These are phyloP conservation scores for Wilcoxina mikolae DNA, from an alignment of 495 filamentous ascomycete species.

Conservation along the genomic window DNA sequence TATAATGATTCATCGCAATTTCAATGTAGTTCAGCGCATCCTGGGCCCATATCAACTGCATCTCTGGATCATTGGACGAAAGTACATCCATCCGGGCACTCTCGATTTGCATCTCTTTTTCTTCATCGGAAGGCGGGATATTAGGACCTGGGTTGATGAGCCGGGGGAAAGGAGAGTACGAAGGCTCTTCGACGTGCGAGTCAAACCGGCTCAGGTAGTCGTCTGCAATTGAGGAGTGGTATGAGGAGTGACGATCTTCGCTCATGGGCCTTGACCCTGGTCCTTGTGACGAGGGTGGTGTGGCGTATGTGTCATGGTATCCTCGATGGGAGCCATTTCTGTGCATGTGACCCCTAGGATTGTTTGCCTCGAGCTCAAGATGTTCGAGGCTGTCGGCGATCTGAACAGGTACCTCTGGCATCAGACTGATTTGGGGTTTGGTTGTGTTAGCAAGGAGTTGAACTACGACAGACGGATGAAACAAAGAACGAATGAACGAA, in stretches of 20 bases:
- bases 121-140: constrained; percentile 85
- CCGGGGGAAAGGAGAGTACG: constrained; percentile 83
- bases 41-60: constrained; percentile 93
- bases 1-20: constrained; percentile 55
- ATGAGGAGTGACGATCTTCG: constrained; percentile 29
- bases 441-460: neutral
- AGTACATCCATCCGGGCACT: constrained; percentile 67
- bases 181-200: constrained; percentile 51
- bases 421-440: constrained; percentile 37
- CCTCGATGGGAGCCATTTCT: neutral
- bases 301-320: constrained; percentile 25
- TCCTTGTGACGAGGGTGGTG: constrained; percentile 22
- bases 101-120: constrained; percentile 76
- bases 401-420: constrained; percentile 56
- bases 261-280: constrained; percentile 27
- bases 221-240: constrained; percentile 30
- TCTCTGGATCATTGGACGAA: constrained; percentile 86
- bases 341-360: constrained; percentile 1
- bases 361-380: constrained; percentile 63
- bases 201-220: constrained; percentile 35
- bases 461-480: neutral
- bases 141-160: constrained; percentile 67
- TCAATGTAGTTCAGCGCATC: constrained; percentile 84
- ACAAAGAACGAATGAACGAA: no score
- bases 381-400: constrained; percentile 85